These are phyloP conservation scores for Emmonsiellopsis sp. DNA, from an alignment of 2,329 filamentous ascomycete genomes.

Conservation along the genomic window DNA sequence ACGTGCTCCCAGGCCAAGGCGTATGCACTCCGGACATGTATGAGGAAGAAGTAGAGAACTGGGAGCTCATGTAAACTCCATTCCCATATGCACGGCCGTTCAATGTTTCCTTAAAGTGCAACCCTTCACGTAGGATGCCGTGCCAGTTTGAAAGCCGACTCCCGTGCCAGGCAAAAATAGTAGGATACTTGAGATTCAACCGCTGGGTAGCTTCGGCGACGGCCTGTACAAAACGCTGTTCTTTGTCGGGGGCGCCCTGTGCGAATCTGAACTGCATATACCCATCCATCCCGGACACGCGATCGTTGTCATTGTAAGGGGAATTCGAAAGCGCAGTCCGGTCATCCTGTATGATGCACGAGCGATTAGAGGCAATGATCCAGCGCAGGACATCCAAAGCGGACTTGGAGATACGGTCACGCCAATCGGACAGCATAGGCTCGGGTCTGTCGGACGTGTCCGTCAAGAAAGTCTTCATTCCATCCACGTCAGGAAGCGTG, in stretches of 20 bases:
- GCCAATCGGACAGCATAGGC: conserved; percentile 43
- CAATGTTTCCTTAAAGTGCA: conserved; percentile 56
- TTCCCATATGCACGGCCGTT: conserved; percentile 67
- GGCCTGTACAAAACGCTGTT: conserved; percentile 61
- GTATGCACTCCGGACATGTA: conserved; percentile 34
- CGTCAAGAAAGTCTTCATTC: conserved; percentile 39
- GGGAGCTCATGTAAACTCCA: conserved; percentile 69
- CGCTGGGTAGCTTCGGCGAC: conserved; percentile 38
- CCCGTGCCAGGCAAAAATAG: conserved; percentile 81
- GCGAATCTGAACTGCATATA: conserved; percentile 81
- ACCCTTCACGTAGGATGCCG: conserved; percentile 71
- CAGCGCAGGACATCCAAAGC: conserved; percentile 65
- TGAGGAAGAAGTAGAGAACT: conserved; percentile 46
- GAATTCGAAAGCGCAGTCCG: conserved; percentile 17
- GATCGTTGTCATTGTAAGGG: conserved; percentile 31
- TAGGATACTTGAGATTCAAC: conserved; percentile 47
- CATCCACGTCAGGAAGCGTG: conserved; percentile 28
- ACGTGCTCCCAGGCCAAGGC: conserved; percentile 57
- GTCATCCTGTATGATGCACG: conserved; percentile 72
- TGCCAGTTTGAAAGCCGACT: conserved; percentile 75
- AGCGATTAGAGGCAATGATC: conserved; percentile 84
- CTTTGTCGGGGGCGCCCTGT: conserved; percentile 82
- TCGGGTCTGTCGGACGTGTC: conserved; percentile 27
- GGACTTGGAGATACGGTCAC: conserved; percentile 53
- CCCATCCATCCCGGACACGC: conserved; percentile 52